Evolutionary conservation across 768 basidiomycete species (phyloP).

Genomic region (Mrakia gelida): DNA sequence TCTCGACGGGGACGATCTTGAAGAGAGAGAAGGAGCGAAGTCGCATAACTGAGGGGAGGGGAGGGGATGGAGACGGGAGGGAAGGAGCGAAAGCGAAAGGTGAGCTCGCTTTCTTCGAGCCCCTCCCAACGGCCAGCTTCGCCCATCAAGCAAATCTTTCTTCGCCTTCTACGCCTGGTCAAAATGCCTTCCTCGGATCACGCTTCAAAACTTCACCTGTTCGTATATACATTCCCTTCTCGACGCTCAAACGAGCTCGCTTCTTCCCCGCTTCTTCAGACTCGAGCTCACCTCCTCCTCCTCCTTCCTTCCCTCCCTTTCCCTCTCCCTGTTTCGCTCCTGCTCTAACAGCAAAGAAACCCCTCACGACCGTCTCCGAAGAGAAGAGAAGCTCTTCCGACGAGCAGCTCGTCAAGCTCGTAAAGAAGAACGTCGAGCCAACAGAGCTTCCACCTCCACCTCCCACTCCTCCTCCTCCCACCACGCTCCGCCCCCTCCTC

Average conservation of each 20-base stretch:
- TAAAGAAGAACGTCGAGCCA: conserved; percentile 5
- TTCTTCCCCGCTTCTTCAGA: not conserved
- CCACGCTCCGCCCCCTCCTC: conserved; percentile 2
- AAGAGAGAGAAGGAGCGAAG: too few relatives aligned
- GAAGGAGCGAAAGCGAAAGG: too few relatives aligned
- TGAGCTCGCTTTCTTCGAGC: not conserved
- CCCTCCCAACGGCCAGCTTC: not conserved
- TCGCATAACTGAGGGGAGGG: too few relatives aligned
- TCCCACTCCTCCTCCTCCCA: not conserved
- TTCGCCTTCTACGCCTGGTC: not conserved
- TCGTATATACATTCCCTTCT: not conserved
- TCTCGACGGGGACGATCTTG: not conserved
- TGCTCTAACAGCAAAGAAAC: conserved; percentile 14
- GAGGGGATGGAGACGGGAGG: too few relatives aligned
- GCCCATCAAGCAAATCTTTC: not conserved
- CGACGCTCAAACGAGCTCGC: too few relatives aligned
- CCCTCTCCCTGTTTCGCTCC: not conserved
- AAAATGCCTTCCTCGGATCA: not conserved
- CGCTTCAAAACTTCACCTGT: conserved; percentile 17
- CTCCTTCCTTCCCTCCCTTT: not conserved
- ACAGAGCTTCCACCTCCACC: conserved; percentile 3
- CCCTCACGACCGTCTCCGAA: not conserved
- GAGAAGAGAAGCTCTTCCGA: conserved; percentile 19
- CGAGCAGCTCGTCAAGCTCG: conserved; percentile 20
- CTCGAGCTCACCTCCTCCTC: conserved; percentile 3